Evolutionary conservation across 2,329 filamentous ascomycete genomes (phyloP), one percentile per base, ranked within the genome.

Genomic region (Botrytis medusae): DNA sequence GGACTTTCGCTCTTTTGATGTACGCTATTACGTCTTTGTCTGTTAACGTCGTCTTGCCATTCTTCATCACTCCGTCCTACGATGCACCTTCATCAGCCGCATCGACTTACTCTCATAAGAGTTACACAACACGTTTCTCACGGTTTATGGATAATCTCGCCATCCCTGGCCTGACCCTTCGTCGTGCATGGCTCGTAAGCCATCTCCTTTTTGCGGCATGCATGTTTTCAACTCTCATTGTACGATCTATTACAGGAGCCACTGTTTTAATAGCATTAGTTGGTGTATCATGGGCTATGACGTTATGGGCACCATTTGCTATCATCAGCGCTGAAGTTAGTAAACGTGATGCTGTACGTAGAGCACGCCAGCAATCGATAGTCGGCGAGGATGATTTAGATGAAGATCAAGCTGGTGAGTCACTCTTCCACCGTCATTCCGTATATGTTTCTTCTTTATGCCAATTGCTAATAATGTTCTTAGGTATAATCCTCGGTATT

Each of bases 241-340:
- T 97, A 57, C 87, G 86, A 59, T 90, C 89, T 3, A 90, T 94
- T 12, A 85, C 88, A 73, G 89, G 87, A 16, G 95, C 93, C 1
- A 97, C 93, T 0, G 86, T 89, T 1, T 87, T 97, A 48, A 91
- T 97, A 72, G 93, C 91, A 1, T 84, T 96, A 37, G 90, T 97
- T 65, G 95, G 95, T 48, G 90, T 98, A 74, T 94, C 93, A 1
- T 98, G 95, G 95, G 94, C 95, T 34, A 85, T 98, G 79, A 94
- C 94, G 2, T 89, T 97, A 40, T 98, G 95, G 95, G 95, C 95
- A 0, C 95, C 95, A 0, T 98, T 95, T 84, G 95, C 95, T 57
- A 92, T 98, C 78, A 98, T 98, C 81, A 94, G 93, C 63, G 93
- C 93, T 8, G 95, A 98, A 82, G 95, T 98, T 75, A 93, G 92